Evolutionary conservation across 2,329 filamentous ascomycete species (phyloP).

Genomic region (Ceratocystis albifundus): DNA sequence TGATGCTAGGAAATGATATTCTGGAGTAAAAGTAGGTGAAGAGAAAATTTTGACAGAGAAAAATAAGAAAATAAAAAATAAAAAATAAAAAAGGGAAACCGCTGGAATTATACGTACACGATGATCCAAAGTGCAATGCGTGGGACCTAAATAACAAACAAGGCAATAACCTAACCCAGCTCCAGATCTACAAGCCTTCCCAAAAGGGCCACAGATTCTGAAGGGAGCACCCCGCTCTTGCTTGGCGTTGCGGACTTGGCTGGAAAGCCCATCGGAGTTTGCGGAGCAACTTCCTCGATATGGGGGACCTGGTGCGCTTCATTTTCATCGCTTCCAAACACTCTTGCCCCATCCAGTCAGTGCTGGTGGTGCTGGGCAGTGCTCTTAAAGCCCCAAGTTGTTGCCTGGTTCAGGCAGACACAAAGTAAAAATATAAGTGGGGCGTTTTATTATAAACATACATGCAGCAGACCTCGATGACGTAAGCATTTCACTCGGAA

Average conservation of each 20-base stretch:
- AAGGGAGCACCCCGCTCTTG: not conserved
- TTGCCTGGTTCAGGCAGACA: not conserved
- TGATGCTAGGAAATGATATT: not conserved
- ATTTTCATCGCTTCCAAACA: not conserved
- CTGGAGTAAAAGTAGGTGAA: not conserved
- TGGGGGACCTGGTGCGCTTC: not conserved
- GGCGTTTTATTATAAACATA: not conserved
- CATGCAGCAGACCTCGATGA: not conserved
- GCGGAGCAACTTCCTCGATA: not conserved
- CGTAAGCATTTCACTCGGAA: not conserved
- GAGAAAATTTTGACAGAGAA: not conserved
- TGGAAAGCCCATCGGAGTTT: not conserved
- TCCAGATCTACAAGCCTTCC: not conserved
- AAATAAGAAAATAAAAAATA: not conserved
- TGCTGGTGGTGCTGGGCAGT: not conserved
- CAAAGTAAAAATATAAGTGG: not conserved
- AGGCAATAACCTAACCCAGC: slow-evolving; percentile 5
- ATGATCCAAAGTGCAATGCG: not conserved
- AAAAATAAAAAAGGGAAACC: not conserved
- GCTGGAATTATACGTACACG: not conserved
- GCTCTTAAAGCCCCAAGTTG: not conserved
- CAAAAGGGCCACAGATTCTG: not conserved
- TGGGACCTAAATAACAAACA: not conserved
- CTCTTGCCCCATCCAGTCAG: not conserved
- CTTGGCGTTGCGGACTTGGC: not conserved